Conservation (phyloP, 345 rosid species). For the Eucalyptus guilfoylei region DNA sequence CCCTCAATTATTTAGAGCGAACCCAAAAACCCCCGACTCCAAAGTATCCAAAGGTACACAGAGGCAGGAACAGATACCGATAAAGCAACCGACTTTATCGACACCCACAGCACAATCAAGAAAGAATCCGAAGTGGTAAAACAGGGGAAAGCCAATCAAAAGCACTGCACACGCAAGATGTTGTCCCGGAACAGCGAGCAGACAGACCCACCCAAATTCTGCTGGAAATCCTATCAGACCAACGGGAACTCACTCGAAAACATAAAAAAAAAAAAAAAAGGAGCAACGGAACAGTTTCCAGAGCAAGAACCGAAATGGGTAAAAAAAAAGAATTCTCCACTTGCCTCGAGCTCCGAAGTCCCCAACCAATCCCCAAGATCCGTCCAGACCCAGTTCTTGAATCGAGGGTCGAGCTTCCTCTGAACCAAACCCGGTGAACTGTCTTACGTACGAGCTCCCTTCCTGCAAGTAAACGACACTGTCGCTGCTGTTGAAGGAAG, state of each 20-base stretch:
- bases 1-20: background rate
- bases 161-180: background rate
- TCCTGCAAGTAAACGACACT: background rate
- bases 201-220: background rate
- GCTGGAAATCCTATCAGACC: background rate
- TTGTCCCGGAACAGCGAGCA: background rate
- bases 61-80: slow-evolving; percentile 11
- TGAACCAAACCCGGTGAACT: background rate
- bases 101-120: slow-evolving; percentile 17
- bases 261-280: background rate
- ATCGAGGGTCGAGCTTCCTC: background rate
- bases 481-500: background rate
- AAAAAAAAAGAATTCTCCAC: background rate
- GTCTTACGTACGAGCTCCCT: background rate
- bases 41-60: background rate
- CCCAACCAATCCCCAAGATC: slow-evolving; percentile 25
- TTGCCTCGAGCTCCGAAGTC: background rate
- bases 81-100: slow-evolving; percentile 20
- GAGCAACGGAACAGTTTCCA: background rate
- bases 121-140: background rate
- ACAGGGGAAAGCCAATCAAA: background rate
- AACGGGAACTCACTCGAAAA: background rate
- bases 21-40: background rate
- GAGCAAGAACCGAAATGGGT: background rate
- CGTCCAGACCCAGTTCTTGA: slow-evolving; percentile 3